Percentiles rank a stretch among this genome's conserved stretches.
These are phyloP conservation scores for Abrus pulchellus DNA, from an alignment of 306 rosid genomes.

Conservation along the genomic window DNA sequence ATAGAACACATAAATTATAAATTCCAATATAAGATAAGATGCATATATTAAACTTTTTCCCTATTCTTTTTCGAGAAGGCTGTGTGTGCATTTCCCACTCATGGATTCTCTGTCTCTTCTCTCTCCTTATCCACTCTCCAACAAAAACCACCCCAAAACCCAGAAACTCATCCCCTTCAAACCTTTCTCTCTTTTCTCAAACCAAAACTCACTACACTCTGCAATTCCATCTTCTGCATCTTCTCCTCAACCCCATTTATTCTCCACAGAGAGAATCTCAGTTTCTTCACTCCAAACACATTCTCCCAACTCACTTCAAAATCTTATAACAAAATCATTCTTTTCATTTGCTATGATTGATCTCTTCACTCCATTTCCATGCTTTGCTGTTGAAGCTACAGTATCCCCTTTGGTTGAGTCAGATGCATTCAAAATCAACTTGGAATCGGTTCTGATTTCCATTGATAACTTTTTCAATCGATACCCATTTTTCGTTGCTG, in stretches of 20 bases:
- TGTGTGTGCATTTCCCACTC: slow-evolving; percentile 11
- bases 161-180: slow-evolving; percentile 48
- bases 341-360: slow-evolving; percentile 53
- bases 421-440: slow-evolving; percentile 67
- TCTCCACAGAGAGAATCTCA: slow-evolving; percentile 43
- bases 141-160: slow-evolving; percentile 58
- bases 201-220: slow-evolving; percentile 37
- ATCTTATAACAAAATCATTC: slow-evolving; percentile 14
- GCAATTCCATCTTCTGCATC: slow-evolving; percentile 40
- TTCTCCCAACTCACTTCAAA: slow-evolving; percentile 43
- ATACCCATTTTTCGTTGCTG: slow-evolving; percentile 88
- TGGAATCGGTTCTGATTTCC: slow-evolving; percentile 70
- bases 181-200: slow-evolving; percentile 54
- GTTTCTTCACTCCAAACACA: slow-evolving; percentile 14
- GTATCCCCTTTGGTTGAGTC: slow-evolving; percentile 49
- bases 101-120: slow-evolving; percentile 76
- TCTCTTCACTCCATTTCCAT: slow-evolving; percentile 63
- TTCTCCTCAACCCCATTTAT: slow-evolving; percentile 40
- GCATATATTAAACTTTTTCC: neutral
- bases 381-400: slow-evolving; percentile 64
- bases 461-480: slow-evolving; percentile 75
- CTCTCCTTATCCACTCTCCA: slow-evolving; percentile 66
- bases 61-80: slow-evolving; percentile 41
- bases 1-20: neutral
- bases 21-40: neutral